phyloP scores from a whole-genome alignment of 208 protist species.

The Crithidia thermophila region DNA sequence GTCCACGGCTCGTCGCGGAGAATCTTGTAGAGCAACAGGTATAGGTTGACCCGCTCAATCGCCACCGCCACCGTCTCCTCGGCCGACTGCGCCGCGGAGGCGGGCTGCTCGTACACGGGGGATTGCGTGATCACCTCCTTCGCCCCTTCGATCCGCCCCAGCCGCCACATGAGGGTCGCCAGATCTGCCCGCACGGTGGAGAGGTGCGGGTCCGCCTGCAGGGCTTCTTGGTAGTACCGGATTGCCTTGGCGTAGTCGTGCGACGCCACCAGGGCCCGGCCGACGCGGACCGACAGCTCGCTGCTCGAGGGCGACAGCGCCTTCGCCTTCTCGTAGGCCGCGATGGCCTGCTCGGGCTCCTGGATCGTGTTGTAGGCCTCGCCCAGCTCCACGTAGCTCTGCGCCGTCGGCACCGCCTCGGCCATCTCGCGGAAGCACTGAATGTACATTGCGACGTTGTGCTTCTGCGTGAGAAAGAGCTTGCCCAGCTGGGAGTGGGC shows the following conservation, averaged over 20 bases:
- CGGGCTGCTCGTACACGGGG: conserved; percentile 36
- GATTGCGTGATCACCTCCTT: conserved; percentile 61
- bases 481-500: conserved; percentile 90
- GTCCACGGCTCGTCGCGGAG: conserved; percentile 38
- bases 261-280: conserved; percentile 90
- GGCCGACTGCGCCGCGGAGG: not conserved
- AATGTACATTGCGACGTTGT: conserved; percentile 80
- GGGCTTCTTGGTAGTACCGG: conserved; percentile 90
- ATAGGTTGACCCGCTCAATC: conserved; percentile 85
- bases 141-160: conserved; percentile 70
- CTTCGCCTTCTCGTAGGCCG: conserved; percentile 88
- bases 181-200: conserved; percentile 89
- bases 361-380: conserved; percentile 91
- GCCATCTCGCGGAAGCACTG: conserved; percentile 93
- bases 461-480: conserved; percentile 83
- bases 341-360: conserved; percentile 91
- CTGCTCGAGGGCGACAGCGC: conserved; percentile 82
- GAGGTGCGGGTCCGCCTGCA: conserved; percentile 64
- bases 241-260: conserved; percentile 95
- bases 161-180: conserved; percentile 90
- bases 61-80: conserved; percentile 39
- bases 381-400: conserved; percentile 85
- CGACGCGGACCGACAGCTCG: conserved; percentile 92
- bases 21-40: conserved; percentile 91
- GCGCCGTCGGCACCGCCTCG: conserved; percentile 63